Base-by-base conservation (phyloP, 2,329 filamentous ascomycete genomes). In the Graphiopsis chlorocephala region DNA sequence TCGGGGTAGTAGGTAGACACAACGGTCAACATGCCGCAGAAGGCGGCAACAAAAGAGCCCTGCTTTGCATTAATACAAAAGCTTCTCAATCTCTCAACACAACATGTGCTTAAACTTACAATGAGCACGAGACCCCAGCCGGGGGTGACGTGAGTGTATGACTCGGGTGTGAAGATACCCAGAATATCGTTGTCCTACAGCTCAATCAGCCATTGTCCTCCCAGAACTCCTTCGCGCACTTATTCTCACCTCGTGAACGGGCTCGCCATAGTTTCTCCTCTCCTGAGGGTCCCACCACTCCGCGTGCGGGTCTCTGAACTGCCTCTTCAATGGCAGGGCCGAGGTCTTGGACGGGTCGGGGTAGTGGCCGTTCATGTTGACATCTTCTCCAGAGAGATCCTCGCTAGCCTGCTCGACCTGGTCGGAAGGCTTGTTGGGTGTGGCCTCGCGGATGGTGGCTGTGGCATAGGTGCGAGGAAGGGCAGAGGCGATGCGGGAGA, bases 261-360 rank as follows among this genome's bases (percentile, higher is more conserved):
- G 92, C 80, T 99, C 96, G 79, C 93, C 93, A 77, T 91, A 98
- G 85, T 99, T 98, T 74, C 95, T 88, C 77, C 93, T 89, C 80
- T 98, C 95, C 82, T 99, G 95, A 79, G 93, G 90, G 81, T 99
- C 94, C 92, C 93, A 98, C 92, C 93, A 99, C 76, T 92, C 89
- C 76, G 80, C 94, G 78, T 98, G 87, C 38, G 96, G 95, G 79
- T 98, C 95, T 77, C 95, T 92, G 82, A 92, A 91, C 78, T 93
- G 89, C 72, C 94, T 90, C 85, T 97, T 97, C 79, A 94, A 82
- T 63, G 84, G 80, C 31, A 76, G 69, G n/a, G 71, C 73, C 15
- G 73, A 74, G 63, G 71, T 75, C 45, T 72, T 66, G 15, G 88
- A 87, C 65, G 91, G 90, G 80, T 93, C 92, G 75, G 91, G 85